Evolutionary conservation across 306 rosid species (phyloP).

Genomic region (Dryas drummondii): DNA sequence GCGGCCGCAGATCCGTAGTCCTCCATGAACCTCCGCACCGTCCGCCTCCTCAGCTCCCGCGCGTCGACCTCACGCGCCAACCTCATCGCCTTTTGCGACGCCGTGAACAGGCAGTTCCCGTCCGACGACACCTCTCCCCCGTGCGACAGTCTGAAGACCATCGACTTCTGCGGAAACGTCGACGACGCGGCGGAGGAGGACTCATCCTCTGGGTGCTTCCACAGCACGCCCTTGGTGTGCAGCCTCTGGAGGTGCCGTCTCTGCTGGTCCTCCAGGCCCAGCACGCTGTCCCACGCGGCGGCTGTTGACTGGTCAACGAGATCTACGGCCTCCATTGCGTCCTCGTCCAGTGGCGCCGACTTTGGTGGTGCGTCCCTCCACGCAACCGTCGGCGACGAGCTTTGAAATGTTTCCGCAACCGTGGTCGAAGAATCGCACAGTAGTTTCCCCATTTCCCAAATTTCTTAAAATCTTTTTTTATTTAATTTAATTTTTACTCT

Average conservation of each 20-base stretch:
- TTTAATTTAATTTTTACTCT: not conserved
- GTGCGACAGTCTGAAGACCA: slow-evolving; percentile 77
- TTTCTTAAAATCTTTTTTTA: not conserved
- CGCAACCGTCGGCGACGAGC: slow-evolving; percentile 52
- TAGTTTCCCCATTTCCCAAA: slow-evolving; percentile 72
- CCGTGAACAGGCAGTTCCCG: slow-evolving; percentile 91
- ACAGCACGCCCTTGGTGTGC: slow-evolving; percentile 78
- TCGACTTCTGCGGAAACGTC: slow-evolving; percentile 45
- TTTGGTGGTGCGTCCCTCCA: slow-evolving; percentile 60
- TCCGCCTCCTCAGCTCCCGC: slow-evolving; percentile 70
- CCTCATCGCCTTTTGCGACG: slow-evolving; percentile 79
- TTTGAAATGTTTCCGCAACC: slow-evolving; percentile 72
- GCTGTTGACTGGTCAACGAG: slow-evolving; percentile 46
- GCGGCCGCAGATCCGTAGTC: slow-evolving; percentile 66
- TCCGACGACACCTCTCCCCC: slow-evolving; percentile 97
- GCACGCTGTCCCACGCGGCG: slow-evolving; percentile 76
- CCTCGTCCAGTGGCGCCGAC: slow-evolving; percentile 43
- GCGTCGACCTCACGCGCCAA: slow-evolving; percentile 55
- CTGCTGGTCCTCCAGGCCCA: slow-evolving; percentile 88
- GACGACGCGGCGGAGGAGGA: slow-evolving; percentile 21
- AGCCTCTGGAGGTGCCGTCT: slow-evolving; percentile 72
- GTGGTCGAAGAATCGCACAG: slow-evolving; percentile 78
- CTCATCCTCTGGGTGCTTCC: slow-evolving; percentile 71
- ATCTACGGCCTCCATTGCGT: slow-evolving; percentile 53
- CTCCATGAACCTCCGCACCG: slow-evolving; percentile 71